These are phyloP conservation scores for Candida gigantensis DNA, from an alignment of 1,139 yeast species.

Conservation along the genomic window DNA sequence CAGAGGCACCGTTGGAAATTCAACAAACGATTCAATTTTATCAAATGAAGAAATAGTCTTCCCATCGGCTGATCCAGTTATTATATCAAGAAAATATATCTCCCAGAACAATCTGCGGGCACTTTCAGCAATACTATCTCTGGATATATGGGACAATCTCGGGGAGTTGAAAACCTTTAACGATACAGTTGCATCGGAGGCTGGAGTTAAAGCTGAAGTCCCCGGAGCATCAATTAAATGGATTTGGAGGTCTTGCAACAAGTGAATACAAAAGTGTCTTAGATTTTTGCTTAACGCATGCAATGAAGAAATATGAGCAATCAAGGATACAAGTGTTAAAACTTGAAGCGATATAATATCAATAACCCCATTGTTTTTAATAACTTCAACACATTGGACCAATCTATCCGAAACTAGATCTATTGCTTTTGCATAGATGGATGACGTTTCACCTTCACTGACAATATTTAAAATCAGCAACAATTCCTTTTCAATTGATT, in stretches of 20 bases:
- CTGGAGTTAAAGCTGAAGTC: conserved; percentile 8
- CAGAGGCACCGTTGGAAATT: conserved; percentile 37
- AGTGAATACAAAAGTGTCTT: conserved; percentile 38
- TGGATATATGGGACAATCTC: conserved; percentile 19
- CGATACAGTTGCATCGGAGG: conserved; percentile 6
- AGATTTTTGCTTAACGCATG: conserved; percentile 43
- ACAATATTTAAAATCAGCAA: conserved; percentile 45
- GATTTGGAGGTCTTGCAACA: conserved; percentile 35
- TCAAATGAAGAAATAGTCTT: conserved; percentile 42
- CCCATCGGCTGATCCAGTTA: conserved; percentile 56
- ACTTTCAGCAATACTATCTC: conserved; percentile 26
- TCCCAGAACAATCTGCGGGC: conserved; percentile 52
- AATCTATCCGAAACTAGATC: conserved; percentile 35
- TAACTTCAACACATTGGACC: conserved; percentile 31
- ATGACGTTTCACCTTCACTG: conserved; percentile 44
- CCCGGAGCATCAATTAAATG: conserved; percentile 30
- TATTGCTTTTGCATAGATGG: conserved; percentile 33
- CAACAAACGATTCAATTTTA: conserved; percentile 27
- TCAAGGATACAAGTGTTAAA: conserved; percentile 36
- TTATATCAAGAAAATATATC: conserved; percentile 47
- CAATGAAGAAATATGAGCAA: conserved; percentile 48
- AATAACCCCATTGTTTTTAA: conserved; percentile 21
- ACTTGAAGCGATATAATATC: conserved; percentile 47
- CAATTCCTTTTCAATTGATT: conserved; percentile 38
- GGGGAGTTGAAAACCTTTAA: conserved; percentile 15